Evolutionary conservation across 2,329 filamentous ascomycete species (phyloP), one percentile per base, ranked within the genome.

Genomic region (Scedosporium boydii): DNA sequence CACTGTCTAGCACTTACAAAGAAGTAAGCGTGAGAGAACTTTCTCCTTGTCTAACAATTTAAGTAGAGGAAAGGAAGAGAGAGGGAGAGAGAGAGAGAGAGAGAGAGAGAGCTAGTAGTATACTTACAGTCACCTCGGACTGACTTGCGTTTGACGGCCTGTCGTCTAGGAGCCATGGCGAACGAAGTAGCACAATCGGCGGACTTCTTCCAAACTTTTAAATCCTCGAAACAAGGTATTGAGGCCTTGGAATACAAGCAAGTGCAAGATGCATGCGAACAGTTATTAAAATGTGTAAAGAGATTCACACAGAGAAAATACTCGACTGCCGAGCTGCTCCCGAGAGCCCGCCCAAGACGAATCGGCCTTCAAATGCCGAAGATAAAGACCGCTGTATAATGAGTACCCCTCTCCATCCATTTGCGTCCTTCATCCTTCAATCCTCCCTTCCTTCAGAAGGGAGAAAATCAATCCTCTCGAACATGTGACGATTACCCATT

Each of bases 151-250:
- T 58, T 62, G 16, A 41, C 53, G 42, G 60, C 51, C 21, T 44
- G 51, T n/a, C 60, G 60, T n/a, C 29, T 62, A 6, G 60, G 60
- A 48, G 60, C 51, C 60, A 62, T 62, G 46, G 5, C 44, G 51
- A 12, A 26, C 51, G 16, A 55, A n/a, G 4, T 29, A 60, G 23
- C 41, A 63, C 56, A 64, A 64, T 61, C 61, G 34, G 9, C 34
- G 10, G 34, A 9, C 10, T 38, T 38, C 34, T 38, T 38, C 10
- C 4, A 12, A 38, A 34, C 29, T 34, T 9, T 34, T 7, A 34
- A 10, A 3, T 9, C 10, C 34, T 38, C 34, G 34, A 12, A 12
- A 38, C 4, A 12, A 38, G 10, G 10, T 38, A 38, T 12, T 4
- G 10, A 38, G 34, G 10, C 10, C 10, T 14, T 38, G 10, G 29